A percentile compares a stretch with the other conserved stretches of the same genome.
These are phyloP conservation scores for Diaporthe amygdali DNA, from an alignment of 2,329 filamentous ascomycete genomes.

Conservation along the genomic window DNA sequence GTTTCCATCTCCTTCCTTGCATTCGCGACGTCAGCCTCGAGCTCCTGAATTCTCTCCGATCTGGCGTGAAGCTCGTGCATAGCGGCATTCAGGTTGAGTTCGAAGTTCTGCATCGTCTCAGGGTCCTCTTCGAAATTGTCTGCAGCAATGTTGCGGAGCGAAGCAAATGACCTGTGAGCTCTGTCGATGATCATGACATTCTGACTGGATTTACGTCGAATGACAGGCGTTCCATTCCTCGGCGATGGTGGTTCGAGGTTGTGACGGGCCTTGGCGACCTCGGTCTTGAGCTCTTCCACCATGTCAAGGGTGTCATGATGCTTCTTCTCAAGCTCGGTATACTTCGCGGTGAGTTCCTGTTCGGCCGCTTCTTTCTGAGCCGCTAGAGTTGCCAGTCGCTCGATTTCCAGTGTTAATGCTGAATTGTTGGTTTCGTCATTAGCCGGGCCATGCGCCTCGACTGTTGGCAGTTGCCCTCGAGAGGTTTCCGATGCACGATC, in stretches of 20 bases:
- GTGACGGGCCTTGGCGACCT: constrained; percentile 78
- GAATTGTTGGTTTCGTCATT: constrained; percentile 49
- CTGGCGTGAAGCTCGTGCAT: constrained; percentile 90
- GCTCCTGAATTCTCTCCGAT: constrained; percentile 86
- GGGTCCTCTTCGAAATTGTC: constrained; percentile 85
- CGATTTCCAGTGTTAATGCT: constrained; percentile 67
- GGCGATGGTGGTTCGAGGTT: constrained; percentile 63
- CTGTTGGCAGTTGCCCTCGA: neutral
- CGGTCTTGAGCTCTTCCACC: constrained; percentile 88
- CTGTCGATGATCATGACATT: constrained; percentile 87
- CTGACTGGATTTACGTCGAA: constrained; percentile 92
- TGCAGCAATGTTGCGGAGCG: constrained; percentile 83
- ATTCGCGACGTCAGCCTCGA: constrained; percentile 82
- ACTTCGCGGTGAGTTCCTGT: constrained; percentile 74
- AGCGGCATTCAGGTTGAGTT: constrained; percentile 86
- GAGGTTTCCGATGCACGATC: constrained; percentile 2
- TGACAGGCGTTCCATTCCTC: constrained; percentile 70
- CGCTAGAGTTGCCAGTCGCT: constrained; percentile 72
- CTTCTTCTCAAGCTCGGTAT: constrained; percentile 80
- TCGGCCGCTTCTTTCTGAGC: constrained; percentile 80
- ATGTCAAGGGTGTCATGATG: constrained; percentile 84
- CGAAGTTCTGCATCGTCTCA: constrained; percentile 90
- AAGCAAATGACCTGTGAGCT: constrained; percentile 88
- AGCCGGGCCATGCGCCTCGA: constrained; percentile 23
- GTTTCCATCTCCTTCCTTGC: constrained; percentile 96